Evolutionary conservation across 306 rosid genomes (phyloP), one percentile per base, ranked within the genome.

Genomic region (Vachellia pachyceras): DNA sequence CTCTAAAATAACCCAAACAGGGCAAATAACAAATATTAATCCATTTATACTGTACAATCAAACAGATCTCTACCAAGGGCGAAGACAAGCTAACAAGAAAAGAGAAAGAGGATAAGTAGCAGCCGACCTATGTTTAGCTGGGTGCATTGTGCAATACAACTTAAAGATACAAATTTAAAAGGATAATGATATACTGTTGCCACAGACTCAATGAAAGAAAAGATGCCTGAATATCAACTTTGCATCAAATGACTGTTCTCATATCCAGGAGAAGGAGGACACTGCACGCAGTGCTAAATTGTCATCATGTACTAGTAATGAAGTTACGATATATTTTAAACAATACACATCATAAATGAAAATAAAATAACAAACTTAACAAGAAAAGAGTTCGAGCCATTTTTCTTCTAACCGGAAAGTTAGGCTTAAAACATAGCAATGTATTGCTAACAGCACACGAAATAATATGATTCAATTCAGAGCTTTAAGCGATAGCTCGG

Each of bases 401-500:
- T 9, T 29, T n/a, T n/a, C 54, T 44, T 45, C 23, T 3, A 45
- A 70, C 41, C 0, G 40, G 6, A 23, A 23, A 69, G 2, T 69
- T 20, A 44, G 3, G 47, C 6, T 3, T 45, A 45, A 70, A 25
- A 45, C 17, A 36, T 1, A 60, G 67, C 39, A 61, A 61, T 13
- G 12, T 18, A 7, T 37, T 39, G 70, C 11, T 52, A n/a, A 47
- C 61, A 61, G 69, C 39, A 54, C n/a, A n/a, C n/a, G n/a, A n/a
- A n/a, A n/a, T n/a, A n/a, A n/a, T 10, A 54, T 45, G 67, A 23
- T 55, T 79, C 46, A 45, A 73, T 46, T 72, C 58, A 58, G 50
- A 73, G 61, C 73, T 69, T 80, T 42, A 49, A 80, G 72, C 60
- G 54, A 82, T 73, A 68, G 71, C 64, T 80, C 55, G 10, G 11